Evolutionary conservation across 768 basidiomycete genomes (phyloP).

Genomic region (Rhodotorula paludigena): DNA sequence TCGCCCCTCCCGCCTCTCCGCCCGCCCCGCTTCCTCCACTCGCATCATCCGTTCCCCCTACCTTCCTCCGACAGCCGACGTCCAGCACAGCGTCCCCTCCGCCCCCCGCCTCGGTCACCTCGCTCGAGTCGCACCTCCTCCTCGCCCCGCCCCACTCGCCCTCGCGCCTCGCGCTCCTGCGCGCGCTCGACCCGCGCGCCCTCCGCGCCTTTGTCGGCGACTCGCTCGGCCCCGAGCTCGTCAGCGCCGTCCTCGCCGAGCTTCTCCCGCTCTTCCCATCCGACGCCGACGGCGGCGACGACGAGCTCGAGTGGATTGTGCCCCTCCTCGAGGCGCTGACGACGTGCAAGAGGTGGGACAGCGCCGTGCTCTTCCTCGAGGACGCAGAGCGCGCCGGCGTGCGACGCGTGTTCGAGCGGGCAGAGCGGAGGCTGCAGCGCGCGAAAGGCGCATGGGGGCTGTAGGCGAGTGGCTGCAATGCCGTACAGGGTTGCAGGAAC

Average conservation of each 20-base stretch:
- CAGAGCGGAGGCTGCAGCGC: background rate
- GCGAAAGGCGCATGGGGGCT: background rate
- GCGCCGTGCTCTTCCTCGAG: constrained; percentile 7
- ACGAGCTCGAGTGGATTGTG: constrained; percentile 1
- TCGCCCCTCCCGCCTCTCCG: background rate
- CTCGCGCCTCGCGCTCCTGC: constrained; percentile 2
- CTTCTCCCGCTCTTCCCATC: background rate
- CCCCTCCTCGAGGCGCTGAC: constrained; percentile 1
- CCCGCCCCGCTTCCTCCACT: background rate
- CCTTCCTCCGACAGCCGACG: background rate
- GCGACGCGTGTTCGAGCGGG: background rate
- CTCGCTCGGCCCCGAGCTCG: constrained; percentile 15
- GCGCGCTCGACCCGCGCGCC: background rate
- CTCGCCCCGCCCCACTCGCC: background rate
- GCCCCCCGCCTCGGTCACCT: background rate
- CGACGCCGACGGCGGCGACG: background rate
- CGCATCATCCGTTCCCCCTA: background rate
- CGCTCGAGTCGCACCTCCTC: constrained; percentile 19
- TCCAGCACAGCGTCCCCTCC: background rate
- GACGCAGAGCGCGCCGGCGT: constrained; percentile 10
- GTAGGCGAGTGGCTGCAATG: background rate
- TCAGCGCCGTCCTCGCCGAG: constrained; percentile 6
- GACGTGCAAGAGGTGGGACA: constrained; percentile 14
- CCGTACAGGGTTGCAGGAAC: no score
- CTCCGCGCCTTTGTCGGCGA: background rate